Evolutionary conservation across 2,329 filamentous ascomycete species (phyloP).

Genomic region (Blumeria graminis): DNA sequence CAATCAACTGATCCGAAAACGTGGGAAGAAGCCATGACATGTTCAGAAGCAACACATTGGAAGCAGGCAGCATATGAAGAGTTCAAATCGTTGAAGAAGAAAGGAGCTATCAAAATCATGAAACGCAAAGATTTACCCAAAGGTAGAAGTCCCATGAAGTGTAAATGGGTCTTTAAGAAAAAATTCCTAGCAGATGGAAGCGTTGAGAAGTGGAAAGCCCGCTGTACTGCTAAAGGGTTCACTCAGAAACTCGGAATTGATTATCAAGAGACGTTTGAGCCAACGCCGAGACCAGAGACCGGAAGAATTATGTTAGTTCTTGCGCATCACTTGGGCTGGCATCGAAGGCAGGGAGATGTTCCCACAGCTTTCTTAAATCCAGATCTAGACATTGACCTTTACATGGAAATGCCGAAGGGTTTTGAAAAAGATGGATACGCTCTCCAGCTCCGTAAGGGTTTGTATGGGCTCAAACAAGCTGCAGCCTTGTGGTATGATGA

Average conservation of each 20-base stretch:
- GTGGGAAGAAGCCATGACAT: neutral
- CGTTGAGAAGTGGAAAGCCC: neutral
- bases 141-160: neutral
- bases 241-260: neutral
- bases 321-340: no score
- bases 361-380: neutral
- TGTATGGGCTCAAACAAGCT: no score
- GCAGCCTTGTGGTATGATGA: no score
- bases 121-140: neutral
- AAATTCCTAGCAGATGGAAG: neutral
- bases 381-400: neutral
- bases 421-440: neutral
- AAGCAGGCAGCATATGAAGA: neutral
- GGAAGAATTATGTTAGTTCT: no score
- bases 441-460: neutral
- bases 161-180: neutral
- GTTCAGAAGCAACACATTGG: neutral
- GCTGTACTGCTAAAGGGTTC: neutral
- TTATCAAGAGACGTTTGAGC: no score
- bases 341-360: no score
- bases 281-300: no score
- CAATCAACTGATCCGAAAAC: neutral
- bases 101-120: neutral
- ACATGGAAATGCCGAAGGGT: neutral
- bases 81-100: neutral